These are phyloP conservation scores for Pelagophyceae sp. DNA, from an alignment of 352 stramenopile species.

Conservation along the genomic window DNA sequence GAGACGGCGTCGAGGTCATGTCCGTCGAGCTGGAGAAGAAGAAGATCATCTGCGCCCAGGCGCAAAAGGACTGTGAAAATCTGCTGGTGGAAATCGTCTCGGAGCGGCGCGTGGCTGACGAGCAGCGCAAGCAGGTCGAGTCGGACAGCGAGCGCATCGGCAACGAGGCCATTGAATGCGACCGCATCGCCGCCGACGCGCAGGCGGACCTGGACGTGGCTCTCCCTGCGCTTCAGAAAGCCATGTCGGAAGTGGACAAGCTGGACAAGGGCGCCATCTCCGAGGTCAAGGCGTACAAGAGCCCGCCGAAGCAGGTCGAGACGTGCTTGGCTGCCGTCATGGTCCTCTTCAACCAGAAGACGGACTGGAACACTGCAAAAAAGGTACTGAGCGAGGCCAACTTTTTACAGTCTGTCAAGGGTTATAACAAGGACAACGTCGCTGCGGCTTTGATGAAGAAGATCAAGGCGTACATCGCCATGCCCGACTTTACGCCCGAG, in stretches of 20 bases:
- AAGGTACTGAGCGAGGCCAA: conserved; percentile 83
- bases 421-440: conserved; percentile 90
- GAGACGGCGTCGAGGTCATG: conserved; percentile 84
- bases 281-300: conserved; percentile 87
- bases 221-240: conserved; percentile 79
- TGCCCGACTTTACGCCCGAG: conserved; percentile 75
- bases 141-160: conserved; percentile 75
- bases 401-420: conserved; percentile 84
- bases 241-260: conserved; percentile 86
- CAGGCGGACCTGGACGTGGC: conserved; percentile 80
- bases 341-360: conserved; percentile 79
- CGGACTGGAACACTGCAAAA: conserved; percentile 82
- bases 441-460: conserved; percentile 79
- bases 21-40: conserved; percentile 76
- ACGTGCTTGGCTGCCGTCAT: conserved; percentile 85
- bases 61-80: conserved; percentile 87
- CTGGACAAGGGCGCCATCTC: conserved; percentile 86
- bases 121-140: conserved; percentile 75
- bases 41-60: conserved; percentile 72
- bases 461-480: conserved; percentile 79
- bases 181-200: conserved; percentile 84
- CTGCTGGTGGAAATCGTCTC: conserved; percentile 84
- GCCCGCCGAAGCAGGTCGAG: conserved; percentile 77
- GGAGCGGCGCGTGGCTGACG: conserved; percentile 80
- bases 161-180: conserved; percentile 75